These are phyloP conservation scores for Aspergillaceae sp. DNA, from an alignment of 2,329 filamentous ascomycete genomes.

Conservation along the genomic window DNA sequence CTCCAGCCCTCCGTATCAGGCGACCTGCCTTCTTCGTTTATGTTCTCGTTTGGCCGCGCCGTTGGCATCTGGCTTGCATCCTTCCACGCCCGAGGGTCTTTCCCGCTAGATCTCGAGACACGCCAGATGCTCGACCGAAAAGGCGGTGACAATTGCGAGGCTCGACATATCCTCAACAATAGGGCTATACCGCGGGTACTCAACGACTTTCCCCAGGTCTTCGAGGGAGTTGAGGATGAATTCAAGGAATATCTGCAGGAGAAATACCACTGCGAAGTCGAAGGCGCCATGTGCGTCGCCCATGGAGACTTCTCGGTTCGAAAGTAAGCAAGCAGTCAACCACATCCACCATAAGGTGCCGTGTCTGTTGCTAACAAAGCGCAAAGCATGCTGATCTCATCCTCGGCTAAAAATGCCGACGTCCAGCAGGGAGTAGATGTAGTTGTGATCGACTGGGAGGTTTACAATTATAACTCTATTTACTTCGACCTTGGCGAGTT, in stretches of 20 bases:
- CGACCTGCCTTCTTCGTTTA: background rate
- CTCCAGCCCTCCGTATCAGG: background rate
- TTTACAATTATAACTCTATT: background rate
- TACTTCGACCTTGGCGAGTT: background rate
- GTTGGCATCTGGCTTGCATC: background rate
- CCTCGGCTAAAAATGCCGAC: background rate
- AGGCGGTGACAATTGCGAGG: background rate
- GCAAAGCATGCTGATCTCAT: background rate
- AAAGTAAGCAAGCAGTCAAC: background rate
- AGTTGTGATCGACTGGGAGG: background rate
- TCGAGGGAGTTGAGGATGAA: background rate
- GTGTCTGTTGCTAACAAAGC: background rate
- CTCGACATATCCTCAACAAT: background rate
- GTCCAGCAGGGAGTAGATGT: no score
- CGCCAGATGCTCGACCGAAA: background rate
- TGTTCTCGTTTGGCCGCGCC: background rate
- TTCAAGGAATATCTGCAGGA: background rate
- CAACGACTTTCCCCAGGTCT: background rate
- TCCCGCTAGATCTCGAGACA: background rate
- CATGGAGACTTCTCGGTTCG: background rate
- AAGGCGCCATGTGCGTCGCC: background rate
- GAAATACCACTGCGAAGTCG: background rate
- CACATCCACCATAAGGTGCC: no score
- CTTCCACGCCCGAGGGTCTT: background rate
- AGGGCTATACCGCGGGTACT: background rate